A percentile compares a stretch with the other conserved stretches of the same genome.
phyloP scores from a whole-genome alignment of 2,329 filamentous ascomycete species.

The Raffaelea arxii region DNA sequence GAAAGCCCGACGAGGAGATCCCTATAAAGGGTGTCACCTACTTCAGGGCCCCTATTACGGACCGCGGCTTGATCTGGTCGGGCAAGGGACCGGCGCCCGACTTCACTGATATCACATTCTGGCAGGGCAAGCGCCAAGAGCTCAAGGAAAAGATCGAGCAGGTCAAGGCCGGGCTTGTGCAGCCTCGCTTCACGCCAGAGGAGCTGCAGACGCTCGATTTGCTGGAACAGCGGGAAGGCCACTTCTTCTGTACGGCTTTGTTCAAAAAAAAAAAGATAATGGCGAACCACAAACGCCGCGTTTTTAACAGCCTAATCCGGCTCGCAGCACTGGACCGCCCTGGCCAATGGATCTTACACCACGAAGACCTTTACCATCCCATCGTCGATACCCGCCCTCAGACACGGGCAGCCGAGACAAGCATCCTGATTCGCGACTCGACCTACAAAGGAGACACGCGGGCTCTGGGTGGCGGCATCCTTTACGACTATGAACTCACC shows the following conservation, averaged over 20 bases:
- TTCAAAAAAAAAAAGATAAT: not conserved
- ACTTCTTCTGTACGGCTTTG: not conserved
- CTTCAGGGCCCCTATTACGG: not conserved
- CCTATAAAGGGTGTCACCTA: not conserved
- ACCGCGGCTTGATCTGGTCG: not conserved
- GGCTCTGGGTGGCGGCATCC: not conserved
- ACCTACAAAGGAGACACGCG: not conserved
- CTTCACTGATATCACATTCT: conserved; percentile 1
- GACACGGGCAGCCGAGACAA: not conserved
- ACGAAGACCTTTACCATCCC: conserved; percentile 3
- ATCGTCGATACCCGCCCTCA: conserved; percentile 2
- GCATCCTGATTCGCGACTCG: conserved; percentile 1
- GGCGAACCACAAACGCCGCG: not conserved
- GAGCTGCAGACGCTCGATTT: not conserved
- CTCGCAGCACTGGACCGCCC: not conserved
- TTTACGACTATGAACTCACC: not conserved
- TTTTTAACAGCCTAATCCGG: not conserved
- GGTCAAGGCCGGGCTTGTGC: not conserved
- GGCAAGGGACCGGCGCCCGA: conserved; percentile 1
- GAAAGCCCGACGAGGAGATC: not conserved
- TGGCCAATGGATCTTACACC: conserved; percentile 2
- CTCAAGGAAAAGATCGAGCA: conserved; percentile 1
- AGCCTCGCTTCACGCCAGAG: not conserved
- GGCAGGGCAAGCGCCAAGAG: not conserved
- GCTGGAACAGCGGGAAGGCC: not conserved